Base-by-base conservation (phyloP, 108 stramenopile species). In the Skeletonema tropicum region DNA sequence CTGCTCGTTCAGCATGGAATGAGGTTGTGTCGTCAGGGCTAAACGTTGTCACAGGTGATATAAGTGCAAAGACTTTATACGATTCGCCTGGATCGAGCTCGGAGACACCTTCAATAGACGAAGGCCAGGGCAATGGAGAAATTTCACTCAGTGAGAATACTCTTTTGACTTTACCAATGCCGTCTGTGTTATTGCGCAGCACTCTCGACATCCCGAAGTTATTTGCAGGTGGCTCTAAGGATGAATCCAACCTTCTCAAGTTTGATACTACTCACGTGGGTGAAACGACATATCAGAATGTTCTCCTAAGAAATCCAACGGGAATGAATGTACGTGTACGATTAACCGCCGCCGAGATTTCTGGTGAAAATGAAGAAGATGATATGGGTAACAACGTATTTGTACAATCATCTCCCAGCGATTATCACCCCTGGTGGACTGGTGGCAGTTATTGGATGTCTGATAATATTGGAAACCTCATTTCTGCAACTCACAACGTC, bases 401-500 rank as follows among this genome's bases (percentile, higher is more conserved):
- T 55, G 64, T 75, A 31, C 73, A 81, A 71, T 48, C 58, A 30
- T 70, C 73, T 59, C 36, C 64, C 17, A 77, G 55, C 58, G 74
- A 75, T 2, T 33, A 69, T 31, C 80, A 88, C 65, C 71, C 83
- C 26, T 94, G 91, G 91, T 88, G 88, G 63, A 87, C 87, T 14
- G 84, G 82, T 58, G 88, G 87, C 6, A 77, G 79, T 17, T 94
- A 87, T 57, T 91, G 86, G 73, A 75, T 84, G 65, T 75, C 82
- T 23, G 87, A 87, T 36, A 83, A 79, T 49, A 42, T 80, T 5
- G 91, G 94, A 1, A 66, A 87, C 39, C 70, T 93, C n/a, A 84
- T 92, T 35, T 84, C 70, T 12, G 90, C 94, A 30, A 70, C 83
- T 38, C 88, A 95, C 64, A 93, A 93, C 74, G 84, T 92, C 21